phyloP scores from a whole-genome alignment of 2,329 filamentous ascomycete genomes.

The Diaporthe sp. region DNA sequence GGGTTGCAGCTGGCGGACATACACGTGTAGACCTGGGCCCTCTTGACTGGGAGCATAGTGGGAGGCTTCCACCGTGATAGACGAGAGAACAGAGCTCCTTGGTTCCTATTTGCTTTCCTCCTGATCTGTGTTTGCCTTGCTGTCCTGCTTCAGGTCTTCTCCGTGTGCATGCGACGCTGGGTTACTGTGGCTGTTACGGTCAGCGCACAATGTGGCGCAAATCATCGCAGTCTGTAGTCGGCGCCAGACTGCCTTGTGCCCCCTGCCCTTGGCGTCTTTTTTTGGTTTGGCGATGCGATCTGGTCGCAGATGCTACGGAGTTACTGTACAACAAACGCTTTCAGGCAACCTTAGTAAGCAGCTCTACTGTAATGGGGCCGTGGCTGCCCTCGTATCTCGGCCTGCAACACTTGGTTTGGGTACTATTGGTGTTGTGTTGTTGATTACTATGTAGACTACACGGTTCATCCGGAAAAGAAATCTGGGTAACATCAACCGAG shows the following conservation, averaged over 20 bases:
- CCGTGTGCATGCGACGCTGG: not conserved
- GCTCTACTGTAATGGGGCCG: not conserved
- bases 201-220: not conserved
- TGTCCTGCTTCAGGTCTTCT: not conserved
- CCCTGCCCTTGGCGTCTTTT: not conserved
- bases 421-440: not conserved
- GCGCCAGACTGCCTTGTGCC: not conserved
- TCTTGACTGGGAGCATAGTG: constrained; percentile 14
- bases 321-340: not conserved
- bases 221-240: not conserved
- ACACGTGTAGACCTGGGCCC: not conserved
- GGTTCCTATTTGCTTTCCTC: not conserved
- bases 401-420: not conserved
- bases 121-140: not conserved
- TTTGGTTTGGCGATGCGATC: not conserved
- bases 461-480: not conserved
- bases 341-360: no score
- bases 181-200: not conserved
- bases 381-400: not conserved
- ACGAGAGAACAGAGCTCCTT: constrained; percentile 19
- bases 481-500: not conserved
- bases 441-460: not conserved
- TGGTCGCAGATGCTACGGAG: not conserved
- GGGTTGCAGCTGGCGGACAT: not conserved
- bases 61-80: constrained; percentile 27